Conservation (phyloP, 73 alveolate species). For the Tetrahymena malaccensis region DNA sequence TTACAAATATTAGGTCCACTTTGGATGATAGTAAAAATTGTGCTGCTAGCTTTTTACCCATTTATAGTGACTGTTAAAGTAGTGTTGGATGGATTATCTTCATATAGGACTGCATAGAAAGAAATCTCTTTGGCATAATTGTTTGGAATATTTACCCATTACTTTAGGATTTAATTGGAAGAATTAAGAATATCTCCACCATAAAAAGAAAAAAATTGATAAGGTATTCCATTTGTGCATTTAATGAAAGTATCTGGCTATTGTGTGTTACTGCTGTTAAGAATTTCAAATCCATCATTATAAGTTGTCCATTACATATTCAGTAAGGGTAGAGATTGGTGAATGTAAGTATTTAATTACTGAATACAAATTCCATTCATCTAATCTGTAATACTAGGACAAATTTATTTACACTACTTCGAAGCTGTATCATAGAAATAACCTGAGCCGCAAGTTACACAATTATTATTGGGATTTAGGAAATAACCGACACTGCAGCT, state of each 20-base stretch:
- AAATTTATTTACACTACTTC: background rate
- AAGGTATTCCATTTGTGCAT: background rate
- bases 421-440: background rate
- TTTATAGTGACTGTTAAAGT: background rate
- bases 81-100: background rate
- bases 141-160: background rate
- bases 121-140: background rate
- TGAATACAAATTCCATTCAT: background rate
- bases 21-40: background rate
- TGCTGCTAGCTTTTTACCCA: background rate
- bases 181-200: background rate
- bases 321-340: background rate
- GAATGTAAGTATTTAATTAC: background rate
- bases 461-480: background rate
- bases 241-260: background rate
- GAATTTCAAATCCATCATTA: background rate
- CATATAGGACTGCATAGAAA: background rate
- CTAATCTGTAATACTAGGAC: background rate
- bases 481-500: background rate
- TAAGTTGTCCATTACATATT: background rate
- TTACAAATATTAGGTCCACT: background rate
- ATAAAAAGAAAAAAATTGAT: background rate
- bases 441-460: background rate
- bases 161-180: background rate
- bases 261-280: background rate